Conservation (phyloP, 2,329 filamentous ascomycete genomes). For the Penicillium digitatum region DNA sequence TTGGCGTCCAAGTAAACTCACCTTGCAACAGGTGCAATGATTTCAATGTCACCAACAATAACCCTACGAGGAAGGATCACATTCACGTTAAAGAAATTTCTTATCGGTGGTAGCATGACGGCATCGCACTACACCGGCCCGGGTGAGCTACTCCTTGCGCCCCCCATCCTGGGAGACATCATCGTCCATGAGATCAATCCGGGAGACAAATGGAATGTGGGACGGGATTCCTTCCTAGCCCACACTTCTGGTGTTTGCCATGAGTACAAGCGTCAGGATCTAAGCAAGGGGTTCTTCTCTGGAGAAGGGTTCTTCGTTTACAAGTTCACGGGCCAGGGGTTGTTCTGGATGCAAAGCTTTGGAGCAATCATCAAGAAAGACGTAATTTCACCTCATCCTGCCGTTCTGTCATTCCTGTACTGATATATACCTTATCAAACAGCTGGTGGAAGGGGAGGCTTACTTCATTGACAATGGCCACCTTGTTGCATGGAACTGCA, state of each 20-base stretch:
- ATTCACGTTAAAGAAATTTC: conserved; percentile 87
- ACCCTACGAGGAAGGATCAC: conserved; percentile 78
- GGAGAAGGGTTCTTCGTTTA: conserved; percentile 91
- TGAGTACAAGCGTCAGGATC: conserved; percentile 78
- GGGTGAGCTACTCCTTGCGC: conserved; percentile 82
- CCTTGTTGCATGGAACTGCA: conserved; percentile 93
- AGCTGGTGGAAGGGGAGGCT: conserved; percentile 52
- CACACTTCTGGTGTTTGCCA: conserved; percentile 82
- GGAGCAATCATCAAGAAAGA: conserved; percentile 94
- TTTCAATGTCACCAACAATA: conserved; percentile 87
- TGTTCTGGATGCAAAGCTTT: conserved; percentile 88
- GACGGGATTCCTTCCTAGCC: conserved; percentile 80
- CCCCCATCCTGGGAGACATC: conserved; percentile 76
- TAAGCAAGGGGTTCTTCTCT: conserved; percentile 88
- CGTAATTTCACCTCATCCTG: conserved; percentile 43
- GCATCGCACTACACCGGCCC: conserved; percentile 81
- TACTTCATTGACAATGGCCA: conserved; percentile 94
- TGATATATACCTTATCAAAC: too few species aligned
- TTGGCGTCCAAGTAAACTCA: too few species aligned
- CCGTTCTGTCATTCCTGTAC: too few species aligned
- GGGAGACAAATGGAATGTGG: conserved; percentile 67
- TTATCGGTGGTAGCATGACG: conserved; percentile 74
- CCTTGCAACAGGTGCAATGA: conserved; percentile 66
- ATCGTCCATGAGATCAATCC: conserved; percentile 29
- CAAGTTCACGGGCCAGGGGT: conserved; percentile 72